Evolutionary conservation across 78 protist genomes (phyloP).

Genomic region (Capsaspora owczarzaki): DNA sequence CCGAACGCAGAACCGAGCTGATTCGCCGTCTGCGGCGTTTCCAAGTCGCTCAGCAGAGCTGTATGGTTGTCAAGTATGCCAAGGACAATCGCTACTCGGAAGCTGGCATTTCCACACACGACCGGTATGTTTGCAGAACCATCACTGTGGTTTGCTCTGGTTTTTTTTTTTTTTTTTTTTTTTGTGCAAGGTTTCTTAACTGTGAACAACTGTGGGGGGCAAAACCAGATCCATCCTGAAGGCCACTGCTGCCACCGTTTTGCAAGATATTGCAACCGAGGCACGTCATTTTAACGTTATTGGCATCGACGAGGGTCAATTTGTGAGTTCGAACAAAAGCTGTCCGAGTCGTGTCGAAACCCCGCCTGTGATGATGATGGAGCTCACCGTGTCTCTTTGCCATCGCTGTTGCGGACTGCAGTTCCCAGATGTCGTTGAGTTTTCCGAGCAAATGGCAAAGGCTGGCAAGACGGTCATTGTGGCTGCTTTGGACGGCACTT

Average conservation of each 20-base stretch:
- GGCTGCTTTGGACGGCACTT: slow-evolving; percentile 80
- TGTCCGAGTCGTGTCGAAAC: too few species aligned
- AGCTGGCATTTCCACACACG: slow-evolving; percentile 58
- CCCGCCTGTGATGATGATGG: neutral
- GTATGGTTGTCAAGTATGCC: slow-evolving; percentile 52
- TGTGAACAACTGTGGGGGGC: too few species aligned
- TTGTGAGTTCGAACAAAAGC: slow-evolving; percentile 26
- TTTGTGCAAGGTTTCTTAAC: too few species aligned
- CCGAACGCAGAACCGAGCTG: slow-evolving; percentile 84
- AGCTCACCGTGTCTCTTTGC: neutral
- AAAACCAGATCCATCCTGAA: too few species aligned
- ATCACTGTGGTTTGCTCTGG: too few species aligned
- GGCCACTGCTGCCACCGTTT: too few species aligned
- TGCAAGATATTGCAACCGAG: neutral
- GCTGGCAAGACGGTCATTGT: slow-evolving; percentile 79
- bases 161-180: too few species aligned
- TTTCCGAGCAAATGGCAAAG: slow-evolving; percentile 66
- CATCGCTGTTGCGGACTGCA: neutral
- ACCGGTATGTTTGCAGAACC: slow-evolving; percentile 23
- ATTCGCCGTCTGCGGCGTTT: slow-evolving; percentile 60
- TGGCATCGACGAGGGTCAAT: slow-evolving; percentile 89
- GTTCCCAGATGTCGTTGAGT: slow-evolving; percentile 75
- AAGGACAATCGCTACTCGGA: slow-evolving; percentile 61
- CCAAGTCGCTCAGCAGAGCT: slow-evolving; percentile 47
- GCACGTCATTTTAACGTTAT: slow-evolving; percentile 53